Base-by-base conservation (phyloP, 2,329 filamentous ascomycete species). In the Domatiomyces catenatus region DNA sequence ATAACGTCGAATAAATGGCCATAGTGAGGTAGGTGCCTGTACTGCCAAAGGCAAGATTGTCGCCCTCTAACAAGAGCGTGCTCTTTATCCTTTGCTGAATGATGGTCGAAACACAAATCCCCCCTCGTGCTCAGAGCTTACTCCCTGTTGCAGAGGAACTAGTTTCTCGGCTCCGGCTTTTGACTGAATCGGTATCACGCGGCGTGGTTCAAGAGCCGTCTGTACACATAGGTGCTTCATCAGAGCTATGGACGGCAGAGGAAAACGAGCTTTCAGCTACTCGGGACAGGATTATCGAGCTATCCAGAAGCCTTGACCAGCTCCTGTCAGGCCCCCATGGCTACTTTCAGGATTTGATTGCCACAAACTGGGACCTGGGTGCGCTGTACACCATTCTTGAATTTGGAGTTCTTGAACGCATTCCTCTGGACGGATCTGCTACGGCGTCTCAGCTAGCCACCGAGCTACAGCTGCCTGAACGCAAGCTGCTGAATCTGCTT, bases 331-430 rank as follows among this genome's bases (percentile, higher is more conserved):
- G 53, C 28, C 56, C 56, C 17, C 52, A 57, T 44, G 51, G 46
- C 2, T 55, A 48, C 24, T 48, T 58, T 15, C 56, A 58, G 39
- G 55, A 55, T 46, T 57, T 51, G 28, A 53, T 57, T 20, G 50
- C 52, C 5, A 43, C 56, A 15, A 58, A 58, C 20, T 57, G 55
- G 56, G 56, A 58, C 19, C 46, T 51, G 20, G 56, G 56, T 7
- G 55, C 55, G 15, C 44, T 58, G 19, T 57, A 58, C 42, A 52
- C 55, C 5, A 18, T 57, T 24, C 46, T 56, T 12, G 48, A 49
- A 28, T 56, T 55, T 42, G 28, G 44, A 28, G 43, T 56, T 18
- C 47, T 56, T 8, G 53, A 56, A 45, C 46, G 51, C 28, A 56
- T 56, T 12, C 54, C 54, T 6, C 28, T 56, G 2, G 48, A 53